A percentile compares a stretch with the other conserved stretches of the same genome.
Conservation (phyloP, 2,329 filamentous ascomycete species). For the Teratosphaeria gauchensis region DNA sequence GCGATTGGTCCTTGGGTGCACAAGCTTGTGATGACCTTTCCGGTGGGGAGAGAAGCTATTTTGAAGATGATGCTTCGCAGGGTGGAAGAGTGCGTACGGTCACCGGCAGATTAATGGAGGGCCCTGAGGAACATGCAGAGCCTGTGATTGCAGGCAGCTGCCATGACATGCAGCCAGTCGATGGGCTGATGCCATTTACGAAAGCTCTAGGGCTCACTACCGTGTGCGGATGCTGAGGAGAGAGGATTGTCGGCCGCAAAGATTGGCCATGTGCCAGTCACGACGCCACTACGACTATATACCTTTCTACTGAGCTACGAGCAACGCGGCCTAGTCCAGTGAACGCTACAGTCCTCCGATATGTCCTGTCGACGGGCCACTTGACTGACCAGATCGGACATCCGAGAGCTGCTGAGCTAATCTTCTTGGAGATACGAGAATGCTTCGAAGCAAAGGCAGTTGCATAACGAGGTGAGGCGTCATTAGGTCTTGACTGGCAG, state of each 20-base stretch:
- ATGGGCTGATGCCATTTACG: not conserved
- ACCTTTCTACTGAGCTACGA: not conserved
- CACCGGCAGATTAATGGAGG: not conserved
- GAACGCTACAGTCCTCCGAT: too few relatives aligned
- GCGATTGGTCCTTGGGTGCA: too few relatives aligned
- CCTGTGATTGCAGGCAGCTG: not conserved
- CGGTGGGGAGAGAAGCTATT: not conserved
- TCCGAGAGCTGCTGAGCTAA: too few relatives aligned
- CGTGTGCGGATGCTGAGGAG: not conserved
- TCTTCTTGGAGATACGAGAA: too few relatives aligned
- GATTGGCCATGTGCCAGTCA: not conserved
- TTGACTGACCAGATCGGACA: too few relatives aligned
- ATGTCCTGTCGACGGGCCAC: too few relatives aligned
- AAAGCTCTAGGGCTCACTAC: not conserved
- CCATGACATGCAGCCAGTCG: not conserved
- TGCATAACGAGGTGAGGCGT: too few relatives aligned
- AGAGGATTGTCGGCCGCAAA: not conserved
- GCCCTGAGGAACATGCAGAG: not conserved
- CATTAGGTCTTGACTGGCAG: too few relatives aligned
- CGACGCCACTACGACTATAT: not conserved
- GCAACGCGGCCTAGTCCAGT: too few relatives aligned
- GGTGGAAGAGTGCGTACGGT: not conserved
- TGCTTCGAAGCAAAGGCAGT: too few relatives aligned
- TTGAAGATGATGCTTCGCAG: not conserved
- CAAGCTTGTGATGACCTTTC: not conserved